These are phyloP conservation scores for Mycena galericulata DNA, from an alignment of 768 basidiomycete genomes.

Conservation along the genomic window DNA sequence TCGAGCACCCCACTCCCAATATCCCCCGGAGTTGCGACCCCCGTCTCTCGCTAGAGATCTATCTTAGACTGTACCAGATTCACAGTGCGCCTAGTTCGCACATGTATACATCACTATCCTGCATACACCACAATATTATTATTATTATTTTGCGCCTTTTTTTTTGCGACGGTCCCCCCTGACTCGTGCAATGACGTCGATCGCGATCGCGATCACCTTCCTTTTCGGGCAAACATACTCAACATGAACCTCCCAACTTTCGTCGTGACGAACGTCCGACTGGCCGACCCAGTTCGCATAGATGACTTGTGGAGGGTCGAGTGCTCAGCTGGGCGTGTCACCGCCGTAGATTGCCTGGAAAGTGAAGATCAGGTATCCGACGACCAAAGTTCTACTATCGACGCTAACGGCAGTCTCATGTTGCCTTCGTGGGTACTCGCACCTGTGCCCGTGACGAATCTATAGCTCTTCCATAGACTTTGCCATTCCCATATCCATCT, in stretches of 20 bases:
- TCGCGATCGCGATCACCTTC: no score
- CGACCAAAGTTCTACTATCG: constrained; percentile 4
- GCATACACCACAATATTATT: no score
- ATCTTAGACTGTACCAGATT: no score
- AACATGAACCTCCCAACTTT: not conserved
- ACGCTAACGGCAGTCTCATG: constrained; percentile 44
- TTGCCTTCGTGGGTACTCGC: constrained; percentile 45
- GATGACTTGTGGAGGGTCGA: constrained; percentile 25
- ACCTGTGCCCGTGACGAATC: not conserved
- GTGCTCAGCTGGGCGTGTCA: constrained; percentile 16
- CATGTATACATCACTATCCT: no score
- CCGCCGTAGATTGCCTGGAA: not conserved
- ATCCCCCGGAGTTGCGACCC: no score
- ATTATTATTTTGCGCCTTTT: no score
- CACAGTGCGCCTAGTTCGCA: no score
- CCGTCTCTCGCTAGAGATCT: no score
- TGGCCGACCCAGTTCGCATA: constrained; percentile 8
- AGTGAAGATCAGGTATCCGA: not conserved
- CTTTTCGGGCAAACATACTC: no score
- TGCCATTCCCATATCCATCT: constrained; percentile 77
- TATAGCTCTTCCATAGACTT: constrained; percentile 42
- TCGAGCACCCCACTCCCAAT: not conserved
- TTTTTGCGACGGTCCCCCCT: no score
- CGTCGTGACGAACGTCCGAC: constrained; percentile 28
- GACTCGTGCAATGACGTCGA: no score